Percentiles rank a stretch among this genome's conserved stretches.
Evolutionary conservation across 2,329 filamentous ascomycete genomes (phyloP).

Genomic region (Sordariomycetes sp.): DNA sequence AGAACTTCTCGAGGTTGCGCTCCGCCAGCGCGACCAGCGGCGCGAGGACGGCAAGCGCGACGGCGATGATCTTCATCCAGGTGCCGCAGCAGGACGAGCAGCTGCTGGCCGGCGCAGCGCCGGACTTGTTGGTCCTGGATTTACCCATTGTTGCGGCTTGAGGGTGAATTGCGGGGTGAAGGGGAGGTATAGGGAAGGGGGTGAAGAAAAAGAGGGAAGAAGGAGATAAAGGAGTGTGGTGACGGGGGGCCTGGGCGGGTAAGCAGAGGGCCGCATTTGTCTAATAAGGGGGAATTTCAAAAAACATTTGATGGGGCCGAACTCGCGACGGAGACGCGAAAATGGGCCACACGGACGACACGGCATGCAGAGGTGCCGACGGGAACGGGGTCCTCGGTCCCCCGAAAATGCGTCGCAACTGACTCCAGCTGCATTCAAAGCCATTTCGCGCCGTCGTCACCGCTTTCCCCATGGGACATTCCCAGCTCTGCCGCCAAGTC

Average conservation of each 20-base stretch:
- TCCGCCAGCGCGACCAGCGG: constrained; percentile 42
- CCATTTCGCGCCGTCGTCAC: not conserved
- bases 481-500: not conserved
- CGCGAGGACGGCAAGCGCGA: constrained; percentile 39
- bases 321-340: not conserved
- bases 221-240: not conserved
- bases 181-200: not conserved
- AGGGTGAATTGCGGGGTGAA: constrained; percentile 1
- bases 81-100: not conserved
- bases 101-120: constrained; percentile 14
- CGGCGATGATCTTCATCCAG: constrained; percentile 34
- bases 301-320: no score
- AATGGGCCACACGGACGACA: no score
- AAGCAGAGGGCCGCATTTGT: no score
- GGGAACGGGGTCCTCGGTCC: not conserved
- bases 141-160: constrained; percentile 5
- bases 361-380: not conserved
- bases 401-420: not conserved
- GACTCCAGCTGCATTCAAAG: not conserved
- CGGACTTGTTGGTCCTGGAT: constrained; percentile 3
- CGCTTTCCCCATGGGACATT: not conserved
- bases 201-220: not conserved
- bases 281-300: no score
- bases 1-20: constrained; percentile 49
- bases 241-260: not conserved